Evolutionary conservation across 163 green algal species (phyloP), one percentile per base, ranked within the genome.

Genomic region (Scenedesmus sp.): DNA sequence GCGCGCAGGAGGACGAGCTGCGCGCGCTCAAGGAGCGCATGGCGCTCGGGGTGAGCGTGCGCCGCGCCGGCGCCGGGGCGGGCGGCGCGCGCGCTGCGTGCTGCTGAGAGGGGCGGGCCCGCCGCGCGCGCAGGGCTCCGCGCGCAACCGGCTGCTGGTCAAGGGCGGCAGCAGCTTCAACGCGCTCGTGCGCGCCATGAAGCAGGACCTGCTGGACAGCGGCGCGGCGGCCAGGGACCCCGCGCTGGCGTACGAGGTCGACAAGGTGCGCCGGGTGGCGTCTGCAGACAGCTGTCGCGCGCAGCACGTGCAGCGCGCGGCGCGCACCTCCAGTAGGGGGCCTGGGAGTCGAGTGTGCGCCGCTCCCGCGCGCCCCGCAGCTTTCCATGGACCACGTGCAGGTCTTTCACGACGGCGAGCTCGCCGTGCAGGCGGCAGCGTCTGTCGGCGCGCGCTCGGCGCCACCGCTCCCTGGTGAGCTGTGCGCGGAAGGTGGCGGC

Each of bases 141-240:
- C 85, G 2, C 85, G 91, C 63, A 96, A 96, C 84, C 85, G 86
- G n/a, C 90, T 96, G 89, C 78, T 95, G 74, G 85, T 96, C 60
- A 90, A 91, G 58, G 92, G 91, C 24, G 92, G 85, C 60, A 91
- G 80, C 53, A 89, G 70, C 69, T 94, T 94, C 85, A 96, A 96
- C 73, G 86, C 85, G 10, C 81, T 95, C 13, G 81, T 91, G 39
- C 84, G 92, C 0, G 89, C 88, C 50, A 89, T 96, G 80, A 96
- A 96, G 81, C 86, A 92, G 60, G 88, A 93, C 58, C 64, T 94
- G 22, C 65, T 93, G 26, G 88, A 91, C 34, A 81, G 44, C 31
- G 63, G 71, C 48, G 75, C 78, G 14, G 48, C 39, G n/a, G 57
- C 48, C 15, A 65, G 63, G 24, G 70, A 85, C 64, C 75, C 79